Conservation (phyloP, 352 stramenopile genomes). For the Phytopythium delawarense region DNA sequence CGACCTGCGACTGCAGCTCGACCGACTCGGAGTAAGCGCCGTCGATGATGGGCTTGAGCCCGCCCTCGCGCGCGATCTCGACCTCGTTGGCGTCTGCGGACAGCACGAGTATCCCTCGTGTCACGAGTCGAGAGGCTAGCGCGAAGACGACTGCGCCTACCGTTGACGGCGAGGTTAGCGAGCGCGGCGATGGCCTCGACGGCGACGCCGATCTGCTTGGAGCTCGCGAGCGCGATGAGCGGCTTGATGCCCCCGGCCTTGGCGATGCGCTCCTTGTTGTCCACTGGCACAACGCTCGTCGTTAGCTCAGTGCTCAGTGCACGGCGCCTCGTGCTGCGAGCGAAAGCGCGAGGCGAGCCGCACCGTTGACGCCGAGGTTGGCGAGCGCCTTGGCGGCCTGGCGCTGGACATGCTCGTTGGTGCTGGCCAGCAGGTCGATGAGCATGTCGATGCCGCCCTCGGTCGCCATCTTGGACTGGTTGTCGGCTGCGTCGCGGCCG, state of each 20-base stretch:
- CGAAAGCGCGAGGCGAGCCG: neutral
- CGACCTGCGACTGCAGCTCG: slow-evolving; percentile 85
- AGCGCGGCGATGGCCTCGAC: slow-evolving; percentile 93
- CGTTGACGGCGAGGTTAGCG: slow-evolving; percentile 93
- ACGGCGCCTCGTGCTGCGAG: neutral
- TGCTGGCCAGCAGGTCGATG: slow-evolving; percentile 83
- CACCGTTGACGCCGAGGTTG: slow-evolving; percentile 91
- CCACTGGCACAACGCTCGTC: slow-evolving; percentile 28
- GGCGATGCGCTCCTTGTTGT: slow-evolving; percentile 93
- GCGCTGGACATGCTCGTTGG: slow-evolving; percentile 88
- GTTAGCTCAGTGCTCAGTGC: too few species aligned
- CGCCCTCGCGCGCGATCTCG: slow-evolving; percentile 86
- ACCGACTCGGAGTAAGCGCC: slow-evolving; percentile 73
- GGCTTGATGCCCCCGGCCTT: slow-evolving; percentile 88
- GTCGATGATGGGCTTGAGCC: slow-evolving; percentile 89
- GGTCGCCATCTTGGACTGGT: slow-evolving; percentile 92
- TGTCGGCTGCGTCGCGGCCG: slow-evolving; percentile 65
- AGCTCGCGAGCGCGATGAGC: slow-evolving; percentile 77
- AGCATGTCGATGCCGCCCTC: slow-evolving; percentile 94
- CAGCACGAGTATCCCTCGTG: neutral
- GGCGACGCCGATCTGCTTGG: slow-evolving; percentile 78
- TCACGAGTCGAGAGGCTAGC: neutral
- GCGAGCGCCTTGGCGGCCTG: slow-evolving; percentile 93
- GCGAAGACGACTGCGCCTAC: slow-evolving; percentile 17
- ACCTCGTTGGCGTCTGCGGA: slow-evolving; percentile 89